Conservation (phyloP, 164 flowering plant genomes). For the Liquidambar formosana region DNA sequence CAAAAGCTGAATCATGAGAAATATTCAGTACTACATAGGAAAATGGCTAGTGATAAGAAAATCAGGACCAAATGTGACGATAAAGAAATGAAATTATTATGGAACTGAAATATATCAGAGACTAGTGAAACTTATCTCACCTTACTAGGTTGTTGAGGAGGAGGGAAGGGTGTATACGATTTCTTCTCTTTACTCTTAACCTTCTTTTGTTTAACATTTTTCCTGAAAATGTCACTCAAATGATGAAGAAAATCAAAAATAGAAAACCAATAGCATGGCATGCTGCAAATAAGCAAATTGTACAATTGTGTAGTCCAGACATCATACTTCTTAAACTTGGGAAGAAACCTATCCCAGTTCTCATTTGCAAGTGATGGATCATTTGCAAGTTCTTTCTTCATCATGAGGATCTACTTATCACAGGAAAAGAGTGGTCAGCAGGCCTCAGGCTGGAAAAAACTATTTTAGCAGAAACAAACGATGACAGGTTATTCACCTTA, state of each 20-base stretch:
- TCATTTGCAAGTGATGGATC: constrained; percentile 77
- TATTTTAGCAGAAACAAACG: neutral
- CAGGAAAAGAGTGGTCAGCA: constrained; percentile 2
- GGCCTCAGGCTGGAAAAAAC: neutral
- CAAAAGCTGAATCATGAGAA: no score
- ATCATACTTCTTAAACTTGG: constrained; percentile 83
- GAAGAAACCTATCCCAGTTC: constrained; percentile 98
- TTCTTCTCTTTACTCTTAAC: constrained; percentile 82
- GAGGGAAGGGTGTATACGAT: constrained; percentile 94
- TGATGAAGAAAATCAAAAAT: neutral
- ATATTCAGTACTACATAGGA: no score
- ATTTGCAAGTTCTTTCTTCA: constrained; percentile 81
- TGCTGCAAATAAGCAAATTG: neutral
- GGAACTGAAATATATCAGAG: neutral
- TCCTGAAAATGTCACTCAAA: constrained; percentile 49
- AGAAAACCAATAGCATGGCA: neutral
- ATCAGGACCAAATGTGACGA: no score
- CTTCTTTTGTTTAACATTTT: constrained; percentile 85
- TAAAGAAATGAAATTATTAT: neutral
- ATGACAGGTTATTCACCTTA: constrained; percentile 49
- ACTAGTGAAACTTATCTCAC: constrained; percentile 33
- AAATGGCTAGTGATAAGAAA: no score
- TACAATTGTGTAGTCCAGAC: neutral
- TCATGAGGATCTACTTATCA: constrained; percentile 62
- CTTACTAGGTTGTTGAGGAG: constrained; percentile 93